phyloP scores from a whole-genome alignment of 805 yeast genomes.

The Yamadazyma takamatsuzukensis region DNA sequence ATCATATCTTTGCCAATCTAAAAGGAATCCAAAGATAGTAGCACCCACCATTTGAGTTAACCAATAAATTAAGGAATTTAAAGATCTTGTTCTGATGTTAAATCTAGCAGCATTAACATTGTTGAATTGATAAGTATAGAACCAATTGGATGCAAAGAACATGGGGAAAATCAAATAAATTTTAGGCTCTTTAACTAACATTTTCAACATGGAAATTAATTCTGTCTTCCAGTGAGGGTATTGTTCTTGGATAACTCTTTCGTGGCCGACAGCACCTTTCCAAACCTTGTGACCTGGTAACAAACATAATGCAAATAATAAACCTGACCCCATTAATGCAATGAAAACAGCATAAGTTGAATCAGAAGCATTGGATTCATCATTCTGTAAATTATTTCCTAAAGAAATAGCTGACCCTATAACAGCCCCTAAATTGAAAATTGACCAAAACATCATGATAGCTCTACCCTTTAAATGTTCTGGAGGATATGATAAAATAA shows the following conservation, averaged over 20 bases:
- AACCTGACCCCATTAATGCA: constrained; percentile 47
- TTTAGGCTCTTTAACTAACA: constrained; percentile 26
- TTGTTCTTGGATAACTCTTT: constrained; percentile 33
- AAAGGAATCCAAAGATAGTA: constrained; percentile 40
- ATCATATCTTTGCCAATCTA: constrained; percentile 40
- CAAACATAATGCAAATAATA: constrained; percentile 41
- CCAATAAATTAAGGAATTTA: constrained; percentile 60
- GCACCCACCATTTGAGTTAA: constrained; percentile 58
- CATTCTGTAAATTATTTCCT: constrained; percentile 43
- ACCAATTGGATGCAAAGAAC: constrained; percentile 63
- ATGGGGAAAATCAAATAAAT: constrained; percentile 51
- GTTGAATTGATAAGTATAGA: constrained; percentile 62
- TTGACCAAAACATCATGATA: constrained; percentile 57
- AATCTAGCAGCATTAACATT: constrained; percentile 53
- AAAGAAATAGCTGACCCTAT: constrained; percentile 57
- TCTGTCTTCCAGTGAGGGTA: constrained; percentile 48
- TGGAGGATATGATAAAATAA: constrained; percentile 53
- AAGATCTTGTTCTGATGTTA: constrained; percentile 56
- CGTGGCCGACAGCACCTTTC: constrained; percentile 11
- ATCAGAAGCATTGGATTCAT: constrained; percentile 37
- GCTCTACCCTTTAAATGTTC: constrained; percentile 50
- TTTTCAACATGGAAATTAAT: constrained; percentile 16
- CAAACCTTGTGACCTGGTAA: constrained; percentile 34
- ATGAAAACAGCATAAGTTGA: constrained; percentile 55
- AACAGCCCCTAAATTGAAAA: constrained; percentile 59